Evolutionary conservation across 2,329 filamentous ascomycete species (phyloP).

Genomic region (Aspergillus ruber): DNA sequence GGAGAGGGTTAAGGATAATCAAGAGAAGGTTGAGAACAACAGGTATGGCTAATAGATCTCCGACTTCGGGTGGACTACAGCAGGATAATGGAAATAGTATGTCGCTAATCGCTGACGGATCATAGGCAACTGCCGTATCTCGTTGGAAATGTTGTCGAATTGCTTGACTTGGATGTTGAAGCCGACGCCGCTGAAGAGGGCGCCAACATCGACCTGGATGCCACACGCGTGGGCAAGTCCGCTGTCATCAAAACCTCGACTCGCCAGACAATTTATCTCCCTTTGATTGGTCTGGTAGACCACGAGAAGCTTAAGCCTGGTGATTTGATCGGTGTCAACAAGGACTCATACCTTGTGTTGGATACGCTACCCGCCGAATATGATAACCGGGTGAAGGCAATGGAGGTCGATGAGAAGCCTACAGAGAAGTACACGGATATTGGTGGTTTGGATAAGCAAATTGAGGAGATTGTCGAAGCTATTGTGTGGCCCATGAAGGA

Average conservation of each 20-base stretch:
- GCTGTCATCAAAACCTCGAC: slow-evolving; percentile 99
- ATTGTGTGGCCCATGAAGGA: slow-evolving; percentile 99
- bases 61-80: background rate
- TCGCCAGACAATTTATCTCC: slow-evolving; percentile 95
- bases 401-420: slow-evolving; percentile 99
- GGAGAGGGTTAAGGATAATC: slow-evolving; percentile 98
- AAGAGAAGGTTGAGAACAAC: slow-evolving; percentile 99
- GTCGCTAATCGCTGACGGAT: slow-evolving; percentile 1
- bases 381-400: slow-evolving; percentile 97
- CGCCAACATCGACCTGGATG: slow-evolving; percentile 96
- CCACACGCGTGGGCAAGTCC: slow-evolving; percentile 92
- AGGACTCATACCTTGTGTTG: slow-evolving; percentile 95
- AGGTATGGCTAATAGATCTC: slow-evolving; percentile 49
- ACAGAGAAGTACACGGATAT: slow-evolving; percentile 99
- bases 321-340: slow-evolving; percentile 96
- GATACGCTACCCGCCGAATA: slow-evolving; percentile 97
- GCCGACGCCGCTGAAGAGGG: slow-evolving; percentile 95
- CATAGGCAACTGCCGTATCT: slow-evolving; percentile 81
- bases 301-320: slow-evolving; percentile 90
- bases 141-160: slow-evolving; percentile 95
- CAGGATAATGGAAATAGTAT: background rate
- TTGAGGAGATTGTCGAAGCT: slow-evolving; percentile 95
- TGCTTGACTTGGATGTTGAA: slow-evolving; percentile 91
- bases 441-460: slow-evolving; percentile 95
- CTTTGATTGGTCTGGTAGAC: slow-evolving; percentile 93